Conservation (phyloP, 2,329 filamentous ascomycete species). For the Paraconiothyrium brasiliense region DNA sequence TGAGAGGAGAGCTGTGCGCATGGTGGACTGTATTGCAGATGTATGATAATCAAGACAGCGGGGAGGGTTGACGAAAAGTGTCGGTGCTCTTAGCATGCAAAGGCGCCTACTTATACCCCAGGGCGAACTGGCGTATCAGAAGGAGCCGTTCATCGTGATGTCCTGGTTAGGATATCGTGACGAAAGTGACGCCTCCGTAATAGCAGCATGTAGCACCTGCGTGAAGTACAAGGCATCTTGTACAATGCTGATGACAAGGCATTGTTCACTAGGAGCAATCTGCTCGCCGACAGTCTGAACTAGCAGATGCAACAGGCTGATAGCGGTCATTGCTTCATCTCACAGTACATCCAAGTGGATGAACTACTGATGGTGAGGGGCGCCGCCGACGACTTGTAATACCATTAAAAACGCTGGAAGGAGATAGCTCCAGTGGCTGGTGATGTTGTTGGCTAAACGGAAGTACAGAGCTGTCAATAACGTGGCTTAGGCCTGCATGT, state of each 20-base stretch:
- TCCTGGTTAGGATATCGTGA: constrained; percentile 6
- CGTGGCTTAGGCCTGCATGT: constrained; percentile 10
- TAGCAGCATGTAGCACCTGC: constrained; percentile 20
- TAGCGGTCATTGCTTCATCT: constrained; percentile 12
- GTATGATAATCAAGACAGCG: neutral
- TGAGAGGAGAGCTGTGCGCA: constrained; percentile 36
- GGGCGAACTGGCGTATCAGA: neutral
- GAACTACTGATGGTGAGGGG: neutral
- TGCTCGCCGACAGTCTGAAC: neutral
- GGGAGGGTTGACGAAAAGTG: neutral
- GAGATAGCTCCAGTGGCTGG: neutral
- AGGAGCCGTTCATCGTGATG: neutral
- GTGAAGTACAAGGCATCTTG: constrained; percentile 1
- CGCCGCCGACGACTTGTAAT: constrained; percentile 2
- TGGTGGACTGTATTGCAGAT: constrained; percentile 21
- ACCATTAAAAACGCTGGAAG: neutral
- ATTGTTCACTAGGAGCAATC: neutral
- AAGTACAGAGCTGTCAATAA: constrained; percentile 13
- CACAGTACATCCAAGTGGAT: neutral
- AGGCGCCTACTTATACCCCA: constrained; percentile 8
- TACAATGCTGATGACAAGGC: neutral
- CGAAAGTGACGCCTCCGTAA: constrained; percentile 22
- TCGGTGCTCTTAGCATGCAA: neutral
- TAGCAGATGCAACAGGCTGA: neutral
- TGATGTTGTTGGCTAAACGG: neutral